Base-by-base conservation (phyloP, 768 basidiomycete genomes). In the Tulasnella sp. region DNA sequence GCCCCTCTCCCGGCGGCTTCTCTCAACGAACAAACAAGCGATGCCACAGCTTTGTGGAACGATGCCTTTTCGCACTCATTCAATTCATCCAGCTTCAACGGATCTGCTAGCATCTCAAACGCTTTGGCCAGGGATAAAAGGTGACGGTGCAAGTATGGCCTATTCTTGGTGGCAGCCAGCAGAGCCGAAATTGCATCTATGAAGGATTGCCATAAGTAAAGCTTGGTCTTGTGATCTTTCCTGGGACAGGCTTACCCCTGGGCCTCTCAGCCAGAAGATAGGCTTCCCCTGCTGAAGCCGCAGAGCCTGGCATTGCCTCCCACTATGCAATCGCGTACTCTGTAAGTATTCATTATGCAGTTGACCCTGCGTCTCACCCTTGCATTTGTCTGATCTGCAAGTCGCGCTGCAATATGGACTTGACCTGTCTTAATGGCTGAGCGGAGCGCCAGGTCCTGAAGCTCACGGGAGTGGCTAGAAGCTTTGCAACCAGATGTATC, bases 371-470 rank as follows among this genome's bases (percentile, higher is more conserved):
- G 31, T 68, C 79, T 36, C 71, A 80, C 80, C 21, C 46, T 44
- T 24, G 75, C 34, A 16, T 46, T 24, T 10, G 46, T 76, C n/a
- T 68, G 81, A 74, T 81, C 79, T n/a, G 79, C 79, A 38, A 80
- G 40, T 42, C 36, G n/a, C 19, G 40, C 68, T 5, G 76, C 80
- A 40, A 46, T 68, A 1, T 38, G 3, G 10, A 34, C 36, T 62
- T 80, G 38, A n/a, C 44, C 19, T 2, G 73, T n/a, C 71, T 77
- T 44, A 2, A 80, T 38, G 38, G 80, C 76, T 42, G 75, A 80
- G 18, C 80, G 80, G 16, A 81, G 76, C 9, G 80, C 81, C 36
- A 81, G 72, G 40, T 81, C 81, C 9, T 80, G 62, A 42, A 80
- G 72, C 39, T 81, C 81, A 34, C 79, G 77, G 31, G 75, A 44